Evolutionary conservation across 1,284 basidiomycete genomes (phyloP).

Genomic region (Cerioporus squamosus): DNA sequence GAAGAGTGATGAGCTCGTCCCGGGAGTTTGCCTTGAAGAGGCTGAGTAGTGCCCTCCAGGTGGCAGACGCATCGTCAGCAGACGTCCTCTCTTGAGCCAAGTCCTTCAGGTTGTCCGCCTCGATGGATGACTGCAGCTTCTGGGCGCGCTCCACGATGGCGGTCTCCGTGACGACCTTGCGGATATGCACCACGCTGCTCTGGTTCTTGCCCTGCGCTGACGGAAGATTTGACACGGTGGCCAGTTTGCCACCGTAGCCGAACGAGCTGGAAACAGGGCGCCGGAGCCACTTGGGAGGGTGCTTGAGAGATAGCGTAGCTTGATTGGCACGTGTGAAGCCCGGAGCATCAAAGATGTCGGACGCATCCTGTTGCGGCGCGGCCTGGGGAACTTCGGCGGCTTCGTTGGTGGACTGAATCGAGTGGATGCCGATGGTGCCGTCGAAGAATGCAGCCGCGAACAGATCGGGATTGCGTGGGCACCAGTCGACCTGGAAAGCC

Average conservation of each 20-base stretch:
- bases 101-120: conserved; percentile 59
- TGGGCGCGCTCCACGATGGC: conserved; percentile 80
- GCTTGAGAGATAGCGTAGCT: conserved; percentile 80
- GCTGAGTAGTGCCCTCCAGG: conserved; percentile 90
- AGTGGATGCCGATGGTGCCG: conserved; percentile 82
- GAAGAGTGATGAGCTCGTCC: conserved; percentile 88
- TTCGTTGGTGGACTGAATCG: conserved; percentile 90
- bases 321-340: conserved; percentile 56
- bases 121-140: conserved; percentile 71
- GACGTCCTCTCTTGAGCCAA: conserved; percentile 68
- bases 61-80: conserved; percentile 51
- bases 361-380: conserved; percentile 63
- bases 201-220: conserved; percentile 77
- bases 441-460: conserved; percentile 87
- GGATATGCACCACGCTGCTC: conserved; percentile 78
- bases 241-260: conserved; percentile 92
- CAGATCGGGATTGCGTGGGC: conserved; percentile 92
- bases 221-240: conserved; percentile 77
- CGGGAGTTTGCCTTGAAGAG: conserved; percentile 90
- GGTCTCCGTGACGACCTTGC: conserved; percentile 80
- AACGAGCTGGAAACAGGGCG: conserved; percentile 85
- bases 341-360: conserved; percentile 78
- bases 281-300: conserved; percentile 95
- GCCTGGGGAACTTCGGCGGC: conserved; percentile 44
- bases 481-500: conserved; percentile 99